These are phyloP conservation scores for Asterella californica DNA, from an alignment of 225 moss, liverwort and hornwort species.

Conservation along the genomic window DNA sequence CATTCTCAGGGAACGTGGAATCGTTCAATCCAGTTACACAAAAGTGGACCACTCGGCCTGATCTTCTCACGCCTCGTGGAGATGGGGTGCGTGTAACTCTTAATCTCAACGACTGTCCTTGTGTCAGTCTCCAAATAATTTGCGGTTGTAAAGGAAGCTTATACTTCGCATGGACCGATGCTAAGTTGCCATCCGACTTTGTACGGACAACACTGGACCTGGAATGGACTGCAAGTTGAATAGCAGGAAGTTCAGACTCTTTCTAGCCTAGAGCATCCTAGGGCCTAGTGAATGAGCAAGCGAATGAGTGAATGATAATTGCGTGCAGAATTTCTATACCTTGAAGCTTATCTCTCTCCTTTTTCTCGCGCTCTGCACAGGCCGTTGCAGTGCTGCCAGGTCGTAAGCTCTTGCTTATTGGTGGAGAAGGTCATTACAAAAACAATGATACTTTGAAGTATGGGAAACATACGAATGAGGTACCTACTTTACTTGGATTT, in stretches of 20 bases:
- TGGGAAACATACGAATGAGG: slow-evolving; percentile 95
- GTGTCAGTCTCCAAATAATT: too few species aligned
- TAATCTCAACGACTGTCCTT: too few species aligned
- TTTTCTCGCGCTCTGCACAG: slow-evolving; percentile 33
- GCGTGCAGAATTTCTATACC: not conserved
- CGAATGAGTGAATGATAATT: not conserved
- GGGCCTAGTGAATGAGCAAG: too few species aligned
- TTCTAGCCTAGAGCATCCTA: too few species aligned
- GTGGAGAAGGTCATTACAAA: slow-evolving; percentile 88
- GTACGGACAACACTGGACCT: too few species aligned
- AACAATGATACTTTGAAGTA: slow-evolving; percentile 51
- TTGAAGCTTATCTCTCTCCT: not conserved
- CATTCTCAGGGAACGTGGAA: slow-evolving; percentile 60
- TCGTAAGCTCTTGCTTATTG: slow-evolving; percentile 67
- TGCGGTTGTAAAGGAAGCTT: too few species aligned
- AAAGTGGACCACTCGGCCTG: slow-evolving; percentile 61
- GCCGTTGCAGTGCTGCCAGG: slow-evolving; percentile 66
- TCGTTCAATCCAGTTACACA: slow-evolving; percentile 68
- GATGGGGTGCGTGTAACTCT: slow-evolving; percentile 57
- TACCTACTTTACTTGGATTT: slow-evolving; percentile 13
- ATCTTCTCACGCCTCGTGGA: slow-evolving; percentile 79
- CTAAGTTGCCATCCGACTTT: too few species aligned
- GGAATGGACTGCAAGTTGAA: too few species aligned
- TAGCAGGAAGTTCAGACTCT: too few species aligned
- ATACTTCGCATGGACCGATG: too few species aligned